Base-by-base conservation (phyloP, 768 basidiomycete genomes). In the Panellus pusillus region DNA sequence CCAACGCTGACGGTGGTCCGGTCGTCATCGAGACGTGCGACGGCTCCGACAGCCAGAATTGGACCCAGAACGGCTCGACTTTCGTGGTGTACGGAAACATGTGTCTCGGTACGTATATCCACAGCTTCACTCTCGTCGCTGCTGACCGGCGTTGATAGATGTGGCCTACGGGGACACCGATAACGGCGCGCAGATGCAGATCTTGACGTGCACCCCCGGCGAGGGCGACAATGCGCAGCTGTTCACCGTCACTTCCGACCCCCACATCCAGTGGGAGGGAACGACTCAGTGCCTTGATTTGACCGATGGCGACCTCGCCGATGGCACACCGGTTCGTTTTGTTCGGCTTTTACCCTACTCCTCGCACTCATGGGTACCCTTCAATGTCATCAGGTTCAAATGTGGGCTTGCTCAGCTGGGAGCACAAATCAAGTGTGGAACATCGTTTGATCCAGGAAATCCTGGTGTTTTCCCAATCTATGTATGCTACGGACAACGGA, bases 151-250 rank as follows among this genome's bases (percentile, higher is more conserved):
- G 6, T 24, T 24, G 24, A 2, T 61, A 49, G 65, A 65, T 39
- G 63, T 65, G 31, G 48, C 50, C 5, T 47, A 61, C 45, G 64
- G 64, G 27, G 50, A 43, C 20, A 63, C 55, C 38, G 58, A 38
- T 17, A 61, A 60, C 48, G 66, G 66, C 41, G 54, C 57, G 15
- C 61, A 66, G 55, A 47, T 67, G 36, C 66, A 67, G 46, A 58
- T 66, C 43, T 67, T 63, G 65, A 44, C 43, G 20, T 66, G 65
- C 53, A 53, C 47, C 17, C 55, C 55, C 18, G 39, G 38, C 36
- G 17, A 31, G n/a, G 52, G 53, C 41, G 47, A 59, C 49, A 50
- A 39, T 15, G 55, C 59, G 39, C 60, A 65, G 41, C 54, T 57
- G n/a, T 62, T 55, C 41, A 55, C 40, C 49, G 6, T 35, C 37